These are phyloP conservation scores for Polyplosphaeria fusca DNA, from an alignment of 495 filamentous ascomycete species.

Conservation along the genomic window DNA sequence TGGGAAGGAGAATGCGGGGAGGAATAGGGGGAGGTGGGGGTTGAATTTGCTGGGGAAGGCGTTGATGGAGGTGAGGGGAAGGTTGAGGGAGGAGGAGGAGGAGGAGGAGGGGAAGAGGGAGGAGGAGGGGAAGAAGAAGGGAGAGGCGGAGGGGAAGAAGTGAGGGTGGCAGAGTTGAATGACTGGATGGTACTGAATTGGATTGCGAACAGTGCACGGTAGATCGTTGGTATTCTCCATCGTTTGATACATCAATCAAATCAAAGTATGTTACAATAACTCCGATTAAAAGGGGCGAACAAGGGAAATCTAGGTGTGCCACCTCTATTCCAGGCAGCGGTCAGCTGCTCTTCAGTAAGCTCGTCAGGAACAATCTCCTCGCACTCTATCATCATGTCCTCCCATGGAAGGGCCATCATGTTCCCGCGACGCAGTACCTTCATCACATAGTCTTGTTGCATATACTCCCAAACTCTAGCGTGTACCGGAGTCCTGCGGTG, in stretches of 20 bases:
- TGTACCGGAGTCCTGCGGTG: conserved; percentile 1
- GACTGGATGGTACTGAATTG: no score
- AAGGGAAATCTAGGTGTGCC: no score
- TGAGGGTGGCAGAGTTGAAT: no score
- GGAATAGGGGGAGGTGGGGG: conserved; percentile 56
- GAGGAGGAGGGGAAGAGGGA: conserved; percentile 6
- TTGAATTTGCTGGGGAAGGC: conserved; percentile 65
- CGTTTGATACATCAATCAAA: no score
- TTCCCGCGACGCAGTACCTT: conserved; percentile 1
- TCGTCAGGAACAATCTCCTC: conserved; percentile 15
- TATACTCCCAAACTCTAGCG: not conserved
- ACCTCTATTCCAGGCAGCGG: no score
- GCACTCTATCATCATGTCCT: not conserved
- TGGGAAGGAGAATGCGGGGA: conserved; percentile 47
- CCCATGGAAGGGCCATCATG: no score
- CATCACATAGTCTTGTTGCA: not conserved
- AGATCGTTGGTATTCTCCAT: no score
- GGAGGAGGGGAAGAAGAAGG: not conserved
- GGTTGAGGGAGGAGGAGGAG: conserved; percentile 39
- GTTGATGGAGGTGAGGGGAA: conserved; percentile 49
- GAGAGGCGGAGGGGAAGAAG: not conserved
- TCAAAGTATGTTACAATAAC: no score
- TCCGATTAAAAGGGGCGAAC: no score
- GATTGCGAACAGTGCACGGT: no score
- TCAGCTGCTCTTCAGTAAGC: conserved; percentile 14